Evolutionary conservation across 148 eudicot genomes (phyloP).

Genomic region (Camellia granthamiana): DNA sequence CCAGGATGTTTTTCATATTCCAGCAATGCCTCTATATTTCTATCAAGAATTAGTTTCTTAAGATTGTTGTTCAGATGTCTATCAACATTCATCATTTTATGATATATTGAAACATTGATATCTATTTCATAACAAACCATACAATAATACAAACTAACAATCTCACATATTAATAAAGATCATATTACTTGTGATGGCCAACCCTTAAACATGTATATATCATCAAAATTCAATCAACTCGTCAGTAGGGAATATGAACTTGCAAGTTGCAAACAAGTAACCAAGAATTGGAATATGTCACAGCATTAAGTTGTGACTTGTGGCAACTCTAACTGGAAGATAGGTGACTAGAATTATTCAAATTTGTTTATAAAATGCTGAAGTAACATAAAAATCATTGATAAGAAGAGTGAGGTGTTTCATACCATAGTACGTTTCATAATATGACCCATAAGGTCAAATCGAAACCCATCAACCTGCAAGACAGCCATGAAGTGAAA

Average conservation of each 20-base stretch:
- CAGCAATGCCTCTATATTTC: neutral
- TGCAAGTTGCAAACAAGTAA: neutral
- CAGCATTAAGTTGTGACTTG: neutral
- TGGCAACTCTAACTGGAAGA: neutral
- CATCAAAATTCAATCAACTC: neutral
- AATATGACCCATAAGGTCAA: constrained; percentile 98
- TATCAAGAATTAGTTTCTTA: neutral
- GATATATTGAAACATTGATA: neutral
- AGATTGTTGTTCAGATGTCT: constrained; percentile 7
- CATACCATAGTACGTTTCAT: constrained; percentile 96
- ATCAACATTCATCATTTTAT: neutral
- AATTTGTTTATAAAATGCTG: neutral
- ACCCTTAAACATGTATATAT: neutral
- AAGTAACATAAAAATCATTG: neutral
- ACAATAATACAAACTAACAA: neutral
- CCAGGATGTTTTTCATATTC: neutral
- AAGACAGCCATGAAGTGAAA: constrained; percentile 19
- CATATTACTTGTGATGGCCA: neutral
- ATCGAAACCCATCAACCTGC: constrained; percentile 99
- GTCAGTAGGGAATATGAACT: neutral
- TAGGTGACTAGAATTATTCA: neutral
- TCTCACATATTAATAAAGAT: no score
- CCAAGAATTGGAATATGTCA: neutral
- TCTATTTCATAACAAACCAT: neutral
- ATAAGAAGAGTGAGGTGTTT: neutral